phyloP scores from a whole-genome alignment of 768 basidiomycete genomes.

The Clathrus columnatus region DNA sequence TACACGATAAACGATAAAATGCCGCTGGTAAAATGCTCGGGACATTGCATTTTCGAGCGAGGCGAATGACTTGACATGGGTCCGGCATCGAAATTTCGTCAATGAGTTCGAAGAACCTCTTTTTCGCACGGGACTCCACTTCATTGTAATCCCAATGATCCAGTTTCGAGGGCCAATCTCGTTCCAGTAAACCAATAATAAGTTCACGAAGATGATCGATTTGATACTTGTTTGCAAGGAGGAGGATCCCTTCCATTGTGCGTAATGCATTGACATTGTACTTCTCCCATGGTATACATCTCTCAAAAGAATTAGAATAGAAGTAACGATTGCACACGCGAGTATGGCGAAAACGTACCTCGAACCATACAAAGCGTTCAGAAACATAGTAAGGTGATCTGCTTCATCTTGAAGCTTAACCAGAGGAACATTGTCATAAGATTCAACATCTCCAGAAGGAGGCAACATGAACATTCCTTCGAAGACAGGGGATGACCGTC shows the following conservation, averaged over 20 bases:
- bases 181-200: conserved; percentile 6
- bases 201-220: conserved; percentile 3
- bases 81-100: conserved; percentile 40
- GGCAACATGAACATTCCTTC: conserved; percentile 29
- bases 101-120: conserved; percentile 38
- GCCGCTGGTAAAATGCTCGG: conserved; percentile 37
- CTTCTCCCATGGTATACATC: background rate
- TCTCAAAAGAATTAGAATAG: background rate
- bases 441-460: conserved; percentile 16
- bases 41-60: conserved; percentile 34
- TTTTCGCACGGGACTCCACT: background rate
- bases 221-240: conserved; percentile 14
- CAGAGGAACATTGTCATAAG: background rate
- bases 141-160: conserved; percentile 47
- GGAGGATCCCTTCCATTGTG: conserved; percentile 5
- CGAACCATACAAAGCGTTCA: conserved; percentile 1
- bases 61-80: conserved; percentile 48
- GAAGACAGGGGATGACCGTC: conserved; percentile 21
- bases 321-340: background rate
- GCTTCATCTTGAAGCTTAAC: conserved; percentile 10
- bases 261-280: background rate
- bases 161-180: conserved; percentile 65
- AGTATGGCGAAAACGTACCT: background rate
- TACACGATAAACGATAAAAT: conserved; percentile 40
- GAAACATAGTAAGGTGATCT: conserved; percentile 8